Evolutionary conservation across 2,329 filamentous ascomycete genomes (phyloP), one percentile per base, ranked within the genome.

Genomic region (Xylogone sp.): DNA sequence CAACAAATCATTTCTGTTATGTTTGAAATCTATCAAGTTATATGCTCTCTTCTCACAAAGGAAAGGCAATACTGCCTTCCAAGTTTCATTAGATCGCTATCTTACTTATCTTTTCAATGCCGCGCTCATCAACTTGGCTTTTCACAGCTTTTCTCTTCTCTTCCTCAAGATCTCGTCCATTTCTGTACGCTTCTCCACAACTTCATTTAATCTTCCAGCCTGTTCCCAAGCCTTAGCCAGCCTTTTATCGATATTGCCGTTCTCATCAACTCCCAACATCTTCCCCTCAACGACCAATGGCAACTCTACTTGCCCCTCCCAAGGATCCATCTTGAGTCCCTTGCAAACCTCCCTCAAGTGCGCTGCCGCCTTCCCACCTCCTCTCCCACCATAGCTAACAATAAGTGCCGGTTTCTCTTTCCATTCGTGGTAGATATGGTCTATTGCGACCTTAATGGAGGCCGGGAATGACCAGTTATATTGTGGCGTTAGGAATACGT

Each of bases 361-460:
- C 21, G 50, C 65, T 2, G 66, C 66, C 2, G 66, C 66, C 45
- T 72, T 71, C 2, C 52, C 62, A 0, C 72, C 71, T 1, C 72
- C 72, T 21, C 64, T 62, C 42, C 71, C 68, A 1, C 75, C 75
- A 62, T 77, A 77, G 34, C 63, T 70, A 8, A 77, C 68, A 53
- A 77, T 67, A 58, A 70, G 62, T 4, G 68, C 73, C 1, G 72
- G 67, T 51, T 77, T 77, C 1, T 67, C 69, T 10, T 54, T 65
- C 74, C 74, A 77, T 54, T 77, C 75, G 50, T 75, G 56, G 52
- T 65, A 75, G 8, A 78, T 60, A 55, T 74, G 75, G 53, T 77
- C 75, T 12, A 78, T 67, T 2, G 74, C 73, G 51, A 74, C 76
- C 61, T 77, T 77, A 12, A 76, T 47, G 18, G 65, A 67, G 0